A percentile compares a stretch with the other conserved stretches of the same genome.
Conservation (phyloP, 495 filamentous ascomycete genomes). For the Mytilinidion resinicola region DNA sequence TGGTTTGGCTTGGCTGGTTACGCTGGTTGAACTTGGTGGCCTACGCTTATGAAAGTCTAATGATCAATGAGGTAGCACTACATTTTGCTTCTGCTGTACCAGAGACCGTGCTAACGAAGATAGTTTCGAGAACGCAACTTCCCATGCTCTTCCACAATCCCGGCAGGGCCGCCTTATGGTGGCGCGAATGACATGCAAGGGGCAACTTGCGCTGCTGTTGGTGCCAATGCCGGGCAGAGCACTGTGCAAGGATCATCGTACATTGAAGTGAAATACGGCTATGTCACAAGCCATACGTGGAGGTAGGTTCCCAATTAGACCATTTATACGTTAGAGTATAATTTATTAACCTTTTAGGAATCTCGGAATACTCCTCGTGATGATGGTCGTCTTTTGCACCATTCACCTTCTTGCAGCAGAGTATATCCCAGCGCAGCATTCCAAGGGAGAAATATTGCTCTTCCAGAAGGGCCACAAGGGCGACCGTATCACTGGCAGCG, state of each 20-base stretch:
- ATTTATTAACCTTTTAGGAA: conserved; percentile 4
- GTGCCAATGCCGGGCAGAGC: conserved; percentile 6
- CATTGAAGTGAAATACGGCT: conserved; percentile 6
- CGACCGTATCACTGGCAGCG: neutral
- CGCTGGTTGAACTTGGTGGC: conserved; percentile 12
- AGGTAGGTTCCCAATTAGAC: conserved; percentile 3
- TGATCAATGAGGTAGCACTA: conserved; percentile 23
- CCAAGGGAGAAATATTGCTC: conserved; percentile 47
- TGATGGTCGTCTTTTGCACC: conserved; percentile 9
- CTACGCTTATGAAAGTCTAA: conserved; percentile 13
- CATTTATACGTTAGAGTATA: too few relatives aligned
- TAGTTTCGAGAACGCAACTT: conserved; percentile 9
- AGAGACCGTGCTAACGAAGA: too few relatives aligned
- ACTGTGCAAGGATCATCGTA: conserved; percentile 8
- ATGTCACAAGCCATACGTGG: conserved; percentile 4
- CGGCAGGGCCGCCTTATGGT: neutral
- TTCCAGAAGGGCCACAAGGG: conserved; percentile 45
- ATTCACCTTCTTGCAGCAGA: conserved; percentile 45
- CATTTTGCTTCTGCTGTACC: too few relatives aligned
- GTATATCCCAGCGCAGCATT: conserved; percentile 46
- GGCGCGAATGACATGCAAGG: neutral
- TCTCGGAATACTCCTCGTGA: conserved; percentile 8
- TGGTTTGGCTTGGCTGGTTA: conserved; percentile 4
- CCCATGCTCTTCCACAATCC: conserved; percentile 9
- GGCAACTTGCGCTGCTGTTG: conserved; percentile 7